Evolutionary conservation across 108 stramenopile species (phyloP).

Genomic region (Skeletonema potamos): DNA sequence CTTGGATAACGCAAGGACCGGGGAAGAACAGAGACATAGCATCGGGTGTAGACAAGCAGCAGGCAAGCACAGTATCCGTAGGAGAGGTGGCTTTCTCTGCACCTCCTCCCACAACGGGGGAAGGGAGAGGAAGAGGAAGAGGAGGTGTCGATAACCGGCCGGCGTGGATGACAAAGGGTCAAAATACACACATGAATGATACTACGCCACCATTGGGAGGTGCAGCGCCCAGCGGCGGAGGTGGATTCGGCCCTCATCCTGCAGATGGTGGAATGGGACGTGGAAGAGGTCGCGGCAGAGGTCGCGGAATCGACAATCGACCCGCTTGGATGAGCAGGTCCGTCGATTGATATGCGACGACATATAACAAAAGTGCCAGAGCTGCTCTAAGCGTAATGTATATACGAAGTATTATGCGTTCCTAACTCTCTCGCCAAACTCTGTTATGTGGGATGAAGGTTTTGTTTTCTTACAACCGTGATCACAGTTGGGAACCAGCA

Average conservation of each 20-base stretch:
- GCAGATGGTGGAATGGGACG: neutral
- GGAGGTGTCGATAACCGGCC: neutral
- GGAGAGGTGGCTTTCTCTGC: neutral
- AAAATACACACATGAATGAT: neutral
- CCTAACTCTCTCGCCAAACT: too few relatives aligned
- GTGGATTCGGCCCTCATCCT: neutral
- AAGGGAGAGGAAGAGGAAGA: neutral
- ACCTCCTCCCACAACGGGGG: neutral
- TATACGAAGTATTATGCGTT: too few relatives aligned
- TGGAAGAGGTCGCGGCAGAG: neutral
- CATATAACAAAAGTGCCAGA: neutral
- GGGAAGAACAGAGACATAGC: neutral
- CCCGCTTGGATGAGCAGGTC: slow-evolving; percentile 5
- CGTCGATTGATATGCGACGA: too few relatives aligned
- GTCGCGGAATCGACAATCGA: neutral
- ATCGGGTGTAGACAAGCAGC: neutral
- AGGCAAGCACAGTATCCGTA: neutral
- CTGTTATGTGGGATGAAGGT: too few relatives aligned
- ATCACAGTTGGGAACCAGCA: too few relatives aligned
- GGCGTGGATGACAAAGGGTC: slow-evolving; percentile 1
- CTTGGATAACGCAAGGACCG: neutral
- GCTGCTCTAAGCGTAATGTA: too few relatives aligned
- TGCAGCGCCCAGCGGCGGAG: neutral
- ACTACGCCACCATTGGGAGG: neutral
- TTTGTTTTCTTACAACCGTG: too few relatives aligned